These are phyloP conservation scores for Pseudognaphalium luteoalbum DNA, from an alignment of 129 eudicot genomes.

Conservation along the genomic window DNA sequence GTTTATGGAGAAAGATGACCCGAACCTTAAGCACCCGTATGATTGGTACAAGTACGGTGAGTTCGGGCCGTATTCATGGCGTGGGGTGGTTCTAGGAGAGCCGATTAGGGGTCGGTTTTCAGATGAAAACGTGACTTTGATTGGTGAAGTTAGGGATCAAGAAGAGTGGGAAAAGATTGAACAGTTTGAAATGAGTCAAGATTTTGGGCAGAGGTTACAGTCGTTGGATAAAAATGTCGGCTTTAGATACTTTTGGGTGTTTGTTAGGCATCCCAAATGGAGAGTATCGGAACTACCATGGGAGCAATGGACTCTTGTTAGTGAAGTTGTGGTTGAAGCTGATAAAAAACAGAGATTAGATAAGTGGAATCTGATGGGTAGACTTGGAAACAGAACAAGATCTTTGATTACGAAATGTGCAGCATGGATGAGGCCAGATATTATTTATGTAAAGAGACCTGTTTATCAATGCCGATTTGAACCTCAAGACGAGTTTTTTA, in stretches of 20 bases:
- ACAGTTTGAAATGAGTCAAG: slow-evolving; percentile 73
- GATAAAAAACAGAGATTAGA: slow-evolving; percentile 83
- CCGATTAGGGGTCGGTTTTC: slow-evolving; percentile 78
- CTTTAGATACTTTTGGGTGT: slow-evolving; percentile 78
- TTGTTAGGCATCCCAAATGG: slow-evolving; percentile 93
- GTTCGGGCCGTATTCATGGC: slow-evolving; percentile 94
- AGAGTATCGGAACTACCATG: slow-evolving; percentile 77
- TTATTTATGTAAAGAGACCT: slow-evolving; percentile 78
- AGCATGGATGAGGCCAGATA: slow-evolving; percentile 97
- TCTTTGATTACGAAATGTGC: slow-evolving; percentile 75
- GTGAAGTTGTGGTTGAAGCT: slow-evolving; percentile 83
- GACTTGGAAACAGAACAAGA: slow-evolving; percentile 81
- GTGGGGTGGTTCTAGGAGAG: slow-evolving; percentile 92
- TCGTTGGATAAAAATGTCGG: slow-evolving; percentile 52
- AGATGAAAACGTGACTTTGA: slow-evolving; percentile 69
- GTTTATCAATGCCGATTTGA: slow-evolving; percentile 91
- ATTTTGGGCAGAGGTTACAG: slow-evolving; percentile 59
- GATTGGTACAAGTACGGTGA: slow-evolving; percentile 99
- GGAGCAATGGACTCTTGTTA: slow-evolving; percentile 93
- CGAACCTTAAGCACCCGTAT: slow-evolving; percentile 79
- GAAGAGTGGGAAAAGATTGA: slow-evolving; percentile 98
- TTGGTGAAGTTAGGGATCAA: slow-evolving; percentile 75
- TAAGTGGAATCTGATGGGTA: slow-evolving; percentile 94
- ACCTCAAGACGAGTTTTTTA: slow-evolving; percentile 82
- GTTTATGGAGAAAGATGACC: slow-evolving; percentile 93